Conservation (phyloP, 1,139 yeast genomes). For the Lodderomyces beijingensis region DNA sequence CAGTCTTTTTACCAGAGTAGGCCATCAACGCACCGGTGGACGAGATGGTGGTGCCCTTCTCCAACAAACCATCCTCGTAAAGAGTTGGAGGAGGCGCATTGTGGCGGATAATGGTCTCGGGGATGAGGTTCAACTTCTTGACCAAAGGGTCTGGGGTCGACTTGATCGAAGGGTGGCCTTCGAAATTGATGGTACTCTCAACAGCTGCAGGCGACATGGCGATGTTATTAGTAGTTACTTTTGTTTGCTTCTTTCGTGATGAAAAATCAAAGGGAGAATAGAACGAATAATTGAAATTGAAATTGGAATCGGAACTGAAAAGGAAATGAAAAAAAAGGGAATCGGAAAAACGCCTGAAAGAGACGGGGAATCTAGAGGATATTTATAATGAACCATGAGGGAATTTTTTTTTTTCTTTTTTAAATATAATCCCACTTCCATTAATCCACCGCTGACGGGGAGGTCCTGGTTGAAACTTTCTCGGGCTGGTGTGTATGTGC, state of each 20-base stretch:
- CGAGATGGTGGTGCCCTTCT: constrained; percentile 87
- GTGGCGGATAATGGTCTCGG: constrained; percentile 61
- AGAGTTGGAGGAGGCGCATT: constrained; percentile 91
- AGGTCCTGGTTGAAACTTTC: no score
- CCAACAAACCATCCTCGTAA: constrained; percentile 92
- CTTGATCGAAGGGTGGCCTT: constrained; percentile 41
- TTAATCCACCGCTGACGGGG: not conserved
- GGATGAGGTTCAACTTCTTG: constrained; percentile 39
- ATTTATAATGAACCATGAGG: not conserved
- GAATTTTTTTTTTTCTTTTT: no score
- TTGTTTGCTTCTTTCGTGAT: no score
- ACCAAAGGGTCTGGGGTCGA: constrained; percentile 43
- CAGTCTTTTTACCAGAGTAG: constrained; percentile 92
- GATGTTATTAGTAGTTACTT: no score
- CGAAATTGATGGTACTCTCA: constrained; percentile 43
- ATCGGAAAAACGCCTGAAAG: not conserved
- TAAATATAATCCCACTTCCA: no score
- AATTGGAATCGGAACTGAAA: not conserved
- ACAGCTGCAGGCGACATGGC: constrained; percentile 48
- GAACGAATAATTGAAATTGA: not conserved
- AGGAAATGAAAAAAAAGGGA: not conserved
- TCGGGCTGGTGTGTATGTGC: no score
- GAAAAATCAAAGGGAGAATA: no score
- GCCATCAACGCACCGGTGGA: constrained; percentile 96
- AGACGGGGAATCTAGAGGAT: not conserved